Conservation (phyloP, 164 flowering plant species). For the Chloranthus sessilifolius region DNA sequence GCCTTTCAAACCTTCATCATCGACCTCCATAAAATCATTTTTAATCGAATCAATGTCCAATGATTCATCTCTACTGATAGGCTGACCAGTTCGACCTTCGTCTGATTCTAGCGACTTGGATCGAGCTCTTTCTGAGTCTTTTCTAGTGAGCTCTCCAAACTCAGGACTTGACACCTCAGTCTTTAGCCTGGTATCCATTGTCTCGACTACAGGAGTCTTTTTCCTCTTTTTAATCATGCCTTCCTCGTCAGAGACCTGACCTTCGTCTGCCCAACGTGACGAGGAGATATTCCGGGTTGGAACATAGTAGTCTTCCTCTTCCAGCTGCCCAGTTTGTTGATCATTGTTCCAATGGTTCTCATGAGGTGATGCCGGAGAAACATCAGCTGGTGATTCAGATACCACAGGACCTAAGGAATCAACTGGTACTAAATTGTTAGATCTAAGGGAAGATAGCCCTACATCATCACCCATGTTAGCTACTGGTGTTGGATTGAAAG, state of each 20-base stretch:
- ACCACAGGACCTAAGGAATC: constrained; percentile 8
- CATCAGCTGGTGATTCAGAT: constrained; percentile 4
- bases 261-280: constrained; percentile 64
- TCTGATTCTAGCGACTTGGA: constrained; percentile 20
- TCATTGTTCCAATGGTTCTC: constrained; percentile 13
- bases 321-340: constrained; percentile 18
- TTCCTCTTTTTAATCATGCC: constrained; percentile 11
- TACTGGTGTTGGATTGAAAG: constrained; percentile 6
- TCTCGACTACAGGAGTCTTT: not conserved
- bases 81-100: constrained; percentile 1
- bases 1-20: constrained; percentile 6
- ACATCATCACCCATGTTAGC: not conserved
- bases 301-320: constrained; percentile 26
- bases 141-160: constrained; percentile 32
- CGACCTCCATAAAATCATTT: constrained; percentile 24
- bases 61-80: constrained; percentile 15
- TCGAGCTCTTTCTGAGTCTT: constrained; percentile 19
- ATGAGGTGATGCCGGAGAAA: constrained; percentile 7
- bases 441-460: not conserved
- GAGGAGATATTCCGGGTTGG: constrained; percentile 24
- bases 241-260: constrained; percentile 11
- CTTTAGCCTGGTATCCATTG: not conserved
- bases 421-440: not conserved
- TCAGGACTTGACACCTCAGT: constrained; percentile 25
- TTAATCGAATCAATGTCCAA: constrained; percentile 16